phyloP scores from a whole-genome alignment of 305 asterid genomes.

The Solanum hybrid region DNA sequence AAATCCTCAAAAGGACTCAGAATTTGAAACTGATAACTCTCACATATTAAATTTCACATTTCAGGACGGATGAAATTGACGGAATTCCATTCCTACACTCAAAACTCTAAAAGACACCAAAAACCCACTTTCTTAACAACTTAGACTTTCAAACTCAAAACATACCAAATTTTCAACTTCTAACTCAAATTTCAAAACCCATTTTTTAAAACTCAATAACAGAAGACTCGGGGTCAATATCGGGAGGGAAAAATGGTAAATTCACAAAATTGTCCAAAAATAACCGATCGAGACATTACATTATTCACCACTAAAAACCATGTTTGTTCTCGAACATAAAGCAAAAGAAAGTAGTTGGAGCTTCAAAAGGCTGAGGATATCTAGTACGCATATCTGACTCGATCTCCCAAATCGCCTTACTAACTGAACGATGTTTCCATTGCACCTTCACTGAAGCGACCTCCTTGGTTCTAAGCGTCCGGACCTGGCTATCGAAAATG shows the following conservation, averaged over 20 bases:
- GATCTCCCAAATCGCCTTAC: not conserved
- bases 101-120: not conserved
- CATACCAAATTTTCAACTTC: not conserved
- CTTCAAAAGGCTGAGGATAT: not conserved
- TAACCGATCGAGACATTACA: not conserved
- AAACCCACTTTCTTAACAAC: not conserved
- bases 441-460: not conserved
- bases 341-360: not conserved
- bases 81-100: not conserved
- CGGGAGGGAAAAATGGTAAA: not conserved
- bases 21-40: not conserved
- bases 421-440: not conserved
- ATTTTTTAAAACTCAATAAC: not conserved
- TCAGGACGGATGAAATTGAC: not conserved
- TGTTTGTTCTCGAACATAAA: not conserved
- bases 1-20: not conserved
- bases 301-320: not conserved
- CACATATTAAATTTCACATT: not conserved
- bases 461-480: not conserved
- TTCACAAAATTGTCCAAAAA: not conserved
- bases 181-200: not conserved
- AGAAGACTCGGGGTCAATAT: not conserved
- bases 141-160: not conserved
- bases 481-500: not conserved
- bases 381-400: not conserved